Evolutionary conservation across 1,139 yeast genomes (phyloP), one percentile per base, ranked within the genome.

Genomic region (Candida sanyaensis): DNA sequence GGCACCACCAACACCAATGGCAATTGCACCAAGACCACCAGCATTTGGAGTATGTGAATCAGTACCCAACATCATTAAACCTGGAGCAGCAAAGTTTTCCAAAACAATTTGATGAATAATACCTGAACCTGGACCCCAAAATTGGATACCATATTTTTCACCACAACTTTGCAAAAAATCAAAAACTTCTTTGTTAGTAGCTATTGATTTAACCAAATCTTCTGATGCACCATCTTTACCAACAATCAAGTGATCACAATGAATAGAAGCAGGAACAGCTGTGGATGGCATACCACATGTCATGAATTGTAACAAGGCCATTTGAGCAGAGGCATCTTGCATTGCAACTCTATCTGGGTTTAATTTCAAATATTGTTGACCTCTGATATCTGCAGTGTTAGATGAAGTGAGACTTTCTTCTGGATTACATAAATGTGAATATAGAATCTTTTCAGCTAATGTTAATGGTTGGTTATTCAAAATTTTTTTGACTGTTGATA

Each of bases 71-170:
- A 92, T 88, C 91, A 92, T 84, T 54, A 88, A 75, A 59, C 98
- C 98, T 31, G 98, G 98, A 45, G 89, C 93, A 42, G 96, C 84
- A 69, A 88, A 93, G 75, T 93, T 93, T 70, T 93, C 99, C 59
- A 93, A 77, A 34, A 93, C 97, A 59, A 93, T 93, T 73, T 93
- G 99, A 71, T 93, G 99, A 60, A 93, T 93, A 60, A 93, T 93
- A 62, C 99, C 99, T 10, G 97, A 91, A 45, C 99, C 99, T 12
- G 99, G 98, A 11, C 97, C 97, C 99, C 99, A 93, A 72, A 93
- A 93, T 65, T 89, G 96, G 55, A 93, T 90, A 52, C 97, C 97
- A 66, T 91, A 93, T 69, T 88, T 91, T 59, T 81, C 86, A 53
- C 96, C 96, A 71, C 97, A 90, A 53, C 92, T 82, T 66, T 88